phyloP scores from a whole-genome alignment of 805 yeast genomes.

The Saturnispora dispora region DNA sequence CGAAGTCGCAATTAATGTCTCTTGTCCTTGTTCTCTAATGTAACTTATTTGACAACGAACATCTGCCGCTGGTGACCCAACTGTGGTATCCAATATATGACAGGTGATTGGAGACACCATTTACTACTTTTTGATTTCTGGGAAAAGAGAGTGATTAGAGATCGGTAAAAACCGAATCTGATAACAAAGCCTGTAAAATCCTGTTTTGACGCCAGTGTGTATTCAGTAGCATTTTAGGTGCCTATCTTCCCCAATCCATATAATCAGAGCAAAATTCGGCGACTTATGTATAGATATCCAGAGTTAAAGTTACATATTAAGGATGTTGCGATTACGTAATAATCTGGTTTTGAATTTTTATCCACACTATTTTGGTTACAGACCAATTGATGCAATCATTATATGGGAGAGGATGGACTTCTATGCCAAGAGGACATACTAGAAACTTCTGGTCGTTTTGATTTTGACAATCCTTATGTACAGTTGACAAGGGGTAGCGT shows the following conservation, averaged over 20 bases:
- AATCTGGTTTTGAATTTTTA: not conserved
- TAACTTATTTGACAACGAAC: slow-evolving; percentile 59
- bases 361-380: not conserved
- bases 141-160: not conserved
- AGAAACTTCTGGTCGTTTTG: not conserved
- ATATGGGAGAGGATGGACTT: not conserved
- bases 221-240: not conserved
- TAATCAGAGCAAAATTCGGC: not conserved
- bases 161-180: slow-evolving; percentile 3
- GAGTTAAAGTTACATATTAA: not conserved
- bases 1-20: not conserved
- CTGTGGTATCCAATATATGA: slow-evolving; percentile 78
- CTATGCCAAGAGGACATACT: not conserved
- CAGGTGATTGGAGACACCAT: slow-evolving; percentile 61
- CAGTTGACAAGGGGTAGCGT: slow-evolving; percentile 19
- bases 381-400: not conserved
- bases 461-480: slow-evolving; percentile 19
- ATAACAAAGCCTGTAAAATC: no score
- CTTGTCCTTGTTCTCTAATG: slow-evolving; percentile 11
- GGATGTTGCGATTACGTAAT: not conserved
- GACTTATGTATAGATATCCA: no score
- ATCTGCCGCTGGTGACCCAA: slow-evolving; percentile 73
- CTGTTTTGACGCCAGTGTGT: not conserved
- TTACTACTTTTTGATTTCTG: not conserved
- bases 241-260: not conserved